phyloP scores from a whole-genome alignment of 2,329 filamentous ascomycete species.

The Aspergillus udagawae region DNA sequence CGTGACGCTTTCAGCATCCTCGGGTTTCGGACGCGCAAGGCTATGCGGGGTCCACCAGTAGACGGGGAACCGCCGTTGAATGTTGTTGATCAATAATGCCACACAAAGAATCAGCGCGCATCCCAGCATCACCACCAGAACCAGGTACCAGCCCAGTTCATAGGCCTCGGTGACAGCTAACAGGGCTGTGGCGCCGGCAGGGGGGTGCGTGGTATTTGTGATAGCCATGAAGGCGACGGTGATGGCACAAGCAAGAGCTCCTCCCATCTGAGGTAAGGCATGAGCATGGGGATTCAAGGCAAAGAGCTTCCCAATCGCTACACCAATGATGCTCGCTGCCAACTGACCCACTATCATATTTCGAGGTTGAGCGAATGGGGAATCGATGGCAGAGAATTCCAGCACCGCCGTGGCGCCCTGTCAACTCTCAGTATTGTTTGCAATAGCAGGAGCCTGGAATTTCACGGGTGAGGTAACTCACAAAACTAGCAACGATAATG shows the following conservation, averaged over 20 bases:
- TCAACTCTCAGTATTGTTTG: constrained; percentile 3
- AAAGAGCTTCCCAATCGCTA: constrained; percentile 64
- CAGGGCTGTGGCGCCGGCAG: constrained; percentile 69
- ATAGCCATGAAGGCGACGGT: constrained; percentile 63
- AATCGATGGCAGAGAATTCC: constrained; percentile 67
- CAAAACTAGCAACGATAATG: constrained; percentile 66
- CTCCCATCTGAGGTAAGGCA: constrained; percentile 59
- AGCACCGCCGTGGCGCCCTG: constrained; percentile 73
- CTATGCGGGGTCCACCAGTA: constrained; percentile 59
- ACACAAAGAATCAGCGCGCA: constrained; percentile 58
- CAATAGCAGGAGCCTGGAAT: neutral
- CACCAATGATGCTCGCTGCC: constrained; percentile 57
- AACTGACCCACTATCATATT: constrained; percentile 66
- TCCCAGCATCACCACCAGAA: constrained; percentile 61
- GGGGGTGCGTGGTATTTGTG: constrained; percentile 70
- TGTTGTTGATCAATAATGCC: constrained; percentile 65
- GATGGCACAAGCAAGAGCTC: constrained; percentile 60
- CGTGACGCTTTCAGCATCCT: constrained; percentile 18
- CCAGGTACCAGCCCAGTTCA: constrained; percentile 63
- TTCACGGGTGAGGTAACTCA: constrained; percentile 42
- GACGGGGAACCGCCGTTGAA: constrained; percentile 61
- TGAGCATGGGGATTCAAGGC: constrained; percentile 46
- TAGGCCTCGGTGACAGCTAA: constrained; percentile 58
- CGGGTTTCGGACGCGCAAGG: constrained; percentile 12
- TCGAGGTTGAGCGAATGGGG: constrained; percentile 68